phyloP scores from a whole-genome alignment of 345 rosid species.

The Dimocarpus longan region DNA sequence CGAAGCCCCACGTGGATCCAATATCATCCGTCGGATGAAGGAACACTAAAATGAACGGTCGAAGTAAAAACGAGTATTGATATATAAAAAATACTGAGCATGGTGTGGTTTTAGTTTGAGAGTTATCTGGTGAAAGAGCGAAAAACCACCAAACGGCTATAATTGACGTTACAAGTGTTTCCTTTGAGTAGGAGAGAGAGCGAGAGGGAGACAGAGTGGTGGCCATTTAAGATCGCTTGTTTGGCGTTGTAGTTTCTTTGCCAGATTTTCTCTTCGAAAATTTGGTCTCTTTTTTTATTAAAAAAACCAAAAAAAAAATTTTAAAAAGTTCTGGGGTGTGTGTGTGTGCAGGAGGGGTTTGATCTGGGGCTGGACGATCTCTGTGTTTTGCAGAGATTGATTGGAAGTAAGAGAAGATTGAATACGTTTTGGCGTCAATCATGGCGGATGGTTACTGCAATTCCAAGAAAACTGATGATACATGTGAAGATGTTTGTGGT shows the following conservation, averaged over 20 bases:
- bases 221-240: slow-evolving; percentile 20
- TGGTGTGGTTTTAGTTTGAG: not conserved
- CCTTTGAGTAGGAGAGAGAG: slow-evolving; percentile 12
- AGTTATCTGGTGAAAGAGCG: slow-evolving; percentile 41
- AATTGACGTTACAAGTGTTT: slow-evolving; percentile 44
- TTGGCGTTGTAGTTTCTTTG: slow-evolving; percentile 20
- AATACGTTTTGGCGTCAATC: slow-evolving; percentile 26
- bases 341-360: slow-evolving; percentile 5
- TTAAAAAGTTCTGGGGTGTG: not conserved
- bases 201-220: slow-evolving; percentile 22
- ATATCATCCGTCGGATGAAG: not conserved
- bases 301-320: no score
- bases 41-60: not conserved
- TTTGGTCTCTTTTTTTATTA: not conserved
- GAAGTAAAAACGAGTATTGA: not conserved
- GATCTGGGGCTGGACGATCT: slow-evolving; percentile 34
- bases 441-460: slow-evolving; percentile 72
- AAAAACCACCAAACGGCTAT: slow-evolving; percentile 69
- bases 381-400: slow-evolving; percentile 1
- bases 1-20: not conserved
- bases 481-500: slow-evolving; percentile 78
- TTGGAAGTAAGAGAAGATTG: slow-evolving; percentile 6
- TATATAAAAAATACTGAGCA: not conserved
- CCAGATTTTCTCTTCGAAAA: slow-evolving; percentile 14
- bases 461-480: slow-evolving; percentile 91